These are phyloP conservation scores for Flaveria linearis DNA, from an alignment of 129 eudicot species.

Conservation along the genomic window DNA sequence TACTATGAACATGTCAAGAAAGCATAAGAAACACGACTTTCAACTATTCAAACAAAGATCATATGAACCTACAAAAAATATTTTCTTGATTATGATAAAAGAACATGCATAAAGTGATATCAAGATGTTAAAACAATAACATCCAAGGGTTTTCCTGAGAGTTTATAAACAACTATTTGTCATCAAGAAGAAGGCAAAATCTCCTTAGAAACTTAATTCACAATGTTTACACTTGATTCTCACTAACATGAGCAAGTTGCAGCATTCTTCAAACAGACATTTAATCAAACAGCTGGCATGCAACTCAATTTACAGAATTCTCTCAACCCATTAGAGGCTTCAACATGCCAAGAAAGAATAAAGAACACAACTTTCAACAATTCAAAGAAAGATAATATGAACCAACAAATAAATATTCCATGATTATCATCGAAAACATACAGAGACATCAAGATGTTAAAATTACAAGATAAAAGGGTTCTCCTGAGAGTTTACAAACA, in stretches of 20 bases:
- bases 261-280: constrained; percentile 16
- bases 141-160: neutral
- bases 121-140: neutral
- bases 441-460: neutral
- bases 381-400: neutral
- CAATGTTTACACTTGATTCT: neutral
- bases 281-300: constrained; percentile 34
- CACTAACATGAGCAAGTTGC: neutral
- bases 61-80: constrained; percentile 6
- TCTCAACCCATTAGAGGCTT: neutral
- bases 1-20: constrained; percentile 14
- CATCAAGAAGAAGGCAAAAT: neutral
- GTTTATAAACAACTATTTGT: neutral
- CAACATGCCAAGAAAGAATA: neutral
- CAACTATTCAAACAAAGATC: neutral
- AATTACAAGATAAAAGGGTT: neutral
- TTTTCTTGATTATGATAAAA: neutral
- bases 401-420: neutral
- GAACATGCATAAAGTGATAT: neutral
- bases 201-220: neutral
- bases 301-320: constrained; percentile 14
- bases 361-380: too few relatives aligned
- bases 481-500: neutral
- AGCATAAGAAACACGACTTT: neutral
- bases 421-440: constrained; percentile 7